Evolutionary conservation across 2,329 filamentous ascomycete genomes (phyloP).

Genomic region (Ceratocystis eucalypticola): DNA sequence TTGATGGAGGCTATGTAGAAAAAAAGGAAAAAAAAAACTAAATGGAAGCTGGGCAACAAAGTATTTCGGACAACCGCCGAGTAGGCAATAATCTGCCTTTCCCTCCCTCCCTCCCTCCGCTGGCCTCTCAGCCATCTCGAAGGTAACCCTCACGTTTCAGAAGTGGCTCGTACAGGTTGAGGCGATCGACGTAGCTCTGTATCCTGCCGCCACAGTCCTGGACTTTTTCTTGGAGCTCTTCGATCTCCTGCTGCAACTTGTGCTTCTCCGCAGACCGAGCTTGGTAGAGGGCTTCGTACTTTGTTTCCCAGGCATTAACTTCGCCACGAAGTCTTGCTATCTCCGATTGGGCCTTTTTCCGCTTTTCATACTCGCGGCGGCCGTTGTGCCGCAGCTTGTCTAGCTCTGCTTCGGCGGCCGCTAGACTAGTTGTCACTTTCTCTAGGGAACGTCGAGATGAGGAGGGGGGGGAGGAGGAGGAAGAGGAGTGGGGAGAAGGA

Average conservation of each 20-base stretch:
- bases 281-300: conserved; percentile 20
- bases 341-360: neutral
- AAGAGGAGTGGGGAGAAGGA: neutral
- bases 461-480: neutral
- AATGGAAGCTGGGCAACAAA: too few relatives aligned
- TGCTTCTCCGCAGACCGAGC: conserved; percentile 17
- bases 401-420: neutral
- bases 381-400: neutral
- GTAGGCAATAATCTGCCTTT: neutral
- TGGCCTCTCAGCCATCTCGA: neutral
- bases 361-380: neutral
- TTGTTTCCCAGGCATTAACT: conserved; percentile 15
- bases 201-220: conserved; percentile 17
- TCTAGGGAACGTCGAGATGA: neutral
- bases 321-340: neutral
- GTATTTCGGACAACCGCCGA: too few relatives aligned
- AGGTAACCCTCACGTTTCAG: conserved; percentile 22
- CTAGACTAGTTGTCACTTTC: neutral
- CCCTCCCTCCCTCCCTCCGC: neutral
- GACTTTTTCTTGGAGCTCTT: conserved; percentile 18
- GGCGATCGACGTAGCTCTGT: conserved; percentile 18
- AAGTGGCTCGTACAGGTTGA: conserved; percentile 22
- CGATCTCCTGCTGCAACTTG: conserved; percentile 6
- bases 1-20: neutral
- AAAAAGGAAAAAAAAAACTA: neutral